phyloP scores from a whole-genome alignment of 345 rosid genomes.

The Clarkia xantiana region DNA sequence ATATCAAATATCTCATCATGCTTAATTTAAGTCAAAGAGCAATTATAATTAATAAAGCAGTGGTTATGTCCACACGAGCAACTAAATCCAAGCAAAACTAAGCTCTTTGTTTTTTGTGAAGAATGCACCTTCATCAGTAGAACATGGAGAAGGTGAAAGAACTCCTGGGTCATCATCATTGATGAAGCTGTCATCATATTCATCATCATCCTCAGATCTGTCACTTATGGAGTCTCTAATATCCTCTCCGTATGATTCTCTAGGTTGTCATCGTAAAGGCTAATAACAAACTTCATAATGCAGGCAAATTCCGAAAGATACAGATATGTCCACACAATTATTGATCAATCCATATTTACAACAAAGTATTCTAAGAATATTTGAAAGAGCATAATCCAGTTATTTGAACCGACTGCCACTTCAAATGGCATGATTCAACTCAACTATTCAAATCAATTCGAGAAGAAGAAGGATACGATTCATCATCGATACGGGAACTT shows the following conservation, averaged over 20 bases:
- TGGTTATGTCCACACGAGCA: too few species aligned
- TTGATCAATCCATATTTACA: too few species aligned
- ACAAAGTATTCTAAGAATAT: too few species aligned
- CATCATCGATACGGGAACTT: neutral
- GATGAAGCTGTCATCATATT: slow-evolving; percentile 59
- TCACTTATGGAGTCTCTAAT: slow-evolving; percentile 45
- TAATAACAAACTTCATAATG: neutral
- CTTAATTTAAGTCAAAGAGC: slow-evolving; percentile 1
- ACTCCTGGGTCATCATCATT: slow-evolving; percentile 31
- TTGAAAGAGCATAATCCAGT: too few species aligned
- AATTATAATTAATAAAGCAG: too few species aligned
- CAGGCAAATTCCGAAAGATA: too few species aligned
- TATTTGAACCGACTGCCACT: too few species aligned
- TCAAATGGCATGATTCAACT: too few species aligned
- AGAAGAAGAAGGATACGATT: slow-evolving; percentile 3
- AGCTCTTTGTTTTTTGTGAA: neutral
- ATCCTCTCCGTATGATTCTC: slow-evolving; percentile 65
- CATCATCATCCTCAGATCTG: slow-evolving; percentile 36
- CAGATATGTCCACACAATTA: too few species aligned
- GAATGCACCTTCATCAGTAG: slow-evolving; percentile 24
- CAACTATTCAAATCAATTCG: too few species aligned
- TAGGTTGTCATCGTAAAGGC: slow-evolving; percentile 13
- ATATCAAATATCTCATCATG: neutral
- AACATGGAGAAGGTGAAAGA: slow-evolving; percentile 17
- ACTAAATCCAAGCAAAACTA: too few species aligned